Evolutionary conservation across 768 basidiomycete genomes (phyloP).

Genomic region (Nidularia pulvinata): DNA sequence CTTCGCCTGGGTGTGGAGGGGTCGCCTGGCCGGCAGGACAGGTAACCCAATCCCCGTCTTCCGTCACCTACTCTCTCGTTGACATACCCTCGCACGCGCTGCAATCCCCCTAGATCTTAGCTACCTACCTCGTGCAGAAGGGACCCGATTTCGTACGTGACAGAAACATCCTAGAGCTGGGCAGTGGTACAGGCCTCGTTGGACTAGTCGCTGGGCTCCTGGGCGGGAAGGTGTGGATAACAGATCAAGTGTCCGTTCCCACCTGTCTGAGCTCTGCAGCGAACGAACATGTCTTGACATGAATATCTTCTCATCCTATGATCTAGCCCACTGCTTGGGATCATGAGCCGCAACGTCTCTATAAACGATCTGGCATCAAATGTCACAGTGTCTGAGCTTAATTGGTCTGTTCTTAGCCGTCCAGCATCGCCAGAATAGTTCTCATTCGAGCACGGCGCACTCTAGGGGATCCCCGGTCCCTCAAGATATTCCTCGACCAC

Average conservation of each 20-base stretch:
- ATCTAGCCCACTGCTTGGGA: conserved; percentile 68
- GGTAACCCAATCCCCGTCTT: conserved; percentile 37
- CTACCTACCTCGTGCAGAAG: conserved; percentile 68
- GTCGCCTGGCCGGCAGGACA: conserved; percentile 93
- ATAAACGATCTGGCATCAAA: conserved; percentile 58
- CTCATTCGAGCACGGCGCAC: conserved; percentile 5
- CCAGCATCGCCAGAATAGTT: conserved; percentile 2
- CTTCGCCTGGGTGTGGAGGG: conserved; percentile 89
- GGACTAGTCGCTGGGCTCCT: conserved; percentile 79
- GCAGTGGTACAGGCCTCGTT: conserved; percentile 93
- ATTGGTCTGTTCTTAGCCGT: conserved; percentile 59
- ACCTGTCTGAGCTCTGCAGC: conserved; percentile 4
- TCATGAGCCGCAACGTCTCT: conserved; percentile 75
- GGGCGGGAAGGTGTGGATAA: conserved; percentile 72
- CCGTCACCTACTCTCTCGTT: not conserved
- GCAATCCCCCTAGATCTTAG: conserved; percentile 58
- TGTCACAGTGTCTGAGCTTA: conserved; percentile 69
- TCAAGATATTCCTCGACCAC: conserved; percentile 40
- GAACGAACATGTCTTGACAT: conserved; percentile 4
- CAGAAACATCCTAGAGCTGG: conserved; percentile 76
- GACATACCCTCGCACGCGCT: not conserved
- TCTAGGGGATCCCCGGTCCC: conserved; percentile 69
- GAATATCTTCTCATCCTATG: conserved; percentile 6
- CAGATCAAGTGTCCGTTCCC: conserved; percentile 84
- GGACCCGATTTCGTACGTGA: conserved; percentile 47